Conservation (phyloP, 495 filamentous ascomycete genomes). For the Annulohypoxylon bovei region DNA sequence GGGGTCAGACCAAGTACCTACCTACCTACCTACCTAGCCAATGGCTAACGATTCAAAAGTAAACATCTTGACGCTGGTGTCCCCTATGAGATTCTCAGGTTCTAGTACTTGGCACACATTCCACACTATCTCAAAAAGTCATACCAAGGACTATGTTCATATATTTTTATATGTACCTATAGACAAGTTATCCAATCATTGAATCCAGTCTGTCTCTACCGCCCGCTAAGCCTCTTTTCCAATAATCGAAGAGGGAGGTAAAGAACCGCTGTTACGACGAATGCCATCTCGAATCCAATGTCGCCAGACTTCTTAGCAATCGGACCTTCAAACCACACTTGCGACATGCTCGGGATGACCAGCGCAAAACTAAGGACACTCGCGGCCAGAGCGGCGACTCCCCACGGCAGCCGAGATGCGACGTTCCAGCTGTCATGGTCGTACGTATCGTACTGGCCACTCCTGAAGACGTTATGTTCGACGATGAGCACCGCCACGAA, state of each 20-base stretch:
- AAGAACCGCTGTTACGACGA: constrained; percentile 57
- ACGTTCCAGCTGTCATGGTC: constrained; percentile 60
- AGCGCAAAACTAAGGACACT: constrained; percentile 54
- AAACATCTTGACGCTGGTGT: no score
- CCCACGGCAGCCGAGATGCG: constrained; percentile 55
- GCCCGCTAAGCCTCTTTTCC: constrained; percentile 49
- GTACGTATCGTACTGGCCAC: constrained; percentile 49
- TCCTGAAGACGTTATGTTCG: constrained; percentile 61
- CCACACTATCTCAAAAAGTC: not conserved
- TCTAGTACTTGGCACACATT: no score
- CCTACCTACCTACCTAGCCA: no score
- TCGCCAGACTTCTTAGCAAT: constrained; percentile 65
- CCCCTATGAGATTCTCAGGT: no score
- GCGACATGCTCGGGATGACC: constrained; percentile 64
- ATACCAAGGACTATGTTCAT: not conserved
- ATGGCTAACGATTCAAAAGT: no score
- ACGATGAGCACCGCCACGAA: constrained; percentile 60
- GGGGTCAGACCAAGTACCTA: no score
- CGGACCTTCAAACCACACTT: constrained; percentile 65
- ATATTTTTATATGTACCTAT: not conserved
- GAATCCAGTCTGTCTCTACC: constrained; percentile 14
- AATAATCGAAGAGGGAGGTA: constrained; percentile 57
- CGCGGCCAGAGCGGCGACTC: constrained; percentile 57
- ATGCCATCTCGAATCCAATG: constrained; percentile 67
- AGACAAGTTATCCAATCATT: constrained; percentile 1